A percentile compares a stretch with the other conserved stretches of the same genome.
These are phyloP conservation scores for Starmerella vitae DNA, from an alignment of 805 yeast genomes.

Conservation along the genomic window DNA sequence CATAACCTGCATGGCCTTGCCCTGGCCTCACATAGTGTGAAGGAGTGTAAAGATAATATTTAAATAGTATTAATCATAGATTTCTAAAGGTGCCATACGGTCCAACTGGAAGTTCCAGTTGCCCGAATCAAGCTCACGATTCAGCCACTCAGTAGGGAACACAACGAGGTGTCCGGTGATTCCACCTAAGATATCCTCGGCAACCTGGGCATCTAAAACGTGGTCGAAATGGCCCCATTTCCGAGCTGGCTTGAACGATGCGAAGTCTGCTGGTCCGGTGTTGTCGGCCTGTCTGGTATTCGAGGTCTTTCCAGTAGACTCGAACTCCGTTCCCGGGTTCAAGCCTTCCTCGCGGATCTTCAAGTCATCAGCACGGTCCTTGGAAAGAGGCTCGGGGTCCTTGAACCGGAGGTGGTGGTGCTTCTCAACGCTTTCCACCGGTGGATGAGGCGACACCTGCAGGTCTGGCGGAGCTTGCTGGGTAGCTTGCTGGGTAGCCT, in stretches of 20 bases:
- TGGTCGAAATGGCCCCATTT: constrained; percentile 28
- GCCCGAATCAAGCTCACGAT: constrained; percentile 65
- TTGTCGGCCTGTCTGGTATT: constrained; percentile 2
- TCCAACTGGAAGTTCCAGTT: constrained; percentile 95
- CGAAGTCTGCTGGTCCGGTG: constrained; percentile 14
- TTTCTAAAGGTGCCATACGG: constrained; percentile 87
- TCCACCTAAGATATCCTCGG: constrained; percentile 56
- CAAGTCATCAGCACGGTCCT: background rate
- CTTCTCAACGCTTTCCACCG: background rate
- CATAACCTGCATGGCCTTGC: too few relatives aligned
- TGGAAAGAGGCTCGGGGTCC: background rate
- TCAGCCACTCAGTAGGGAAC: constrained; percentile 89
- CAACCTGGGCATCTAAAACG: constrained; percentile 59
- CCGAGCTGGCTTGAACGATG: constrained; percentile 15
- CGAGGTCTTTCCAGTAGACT: background rate
- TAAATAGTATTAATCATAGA: constrained; percentile 44
- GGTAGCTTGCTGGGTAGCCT: background rate
- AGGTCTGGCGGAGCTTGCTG: background rate
- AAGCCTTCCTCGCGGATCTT: background rate
- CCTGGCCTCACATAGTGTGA: too few relatives aligned
- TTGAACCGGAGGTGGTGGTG: background rate
- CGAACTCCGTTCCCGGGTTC: background rate
- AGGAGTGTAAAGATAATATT: background rate
- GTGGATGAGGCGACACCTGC: background rate
- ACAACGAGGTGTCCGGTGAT: constrained; percentile 77